phyloP scores from a whole-genome alignment of 2,329 filamentous ascomycete genomes.

The Westerdykella ornata region DNA sequence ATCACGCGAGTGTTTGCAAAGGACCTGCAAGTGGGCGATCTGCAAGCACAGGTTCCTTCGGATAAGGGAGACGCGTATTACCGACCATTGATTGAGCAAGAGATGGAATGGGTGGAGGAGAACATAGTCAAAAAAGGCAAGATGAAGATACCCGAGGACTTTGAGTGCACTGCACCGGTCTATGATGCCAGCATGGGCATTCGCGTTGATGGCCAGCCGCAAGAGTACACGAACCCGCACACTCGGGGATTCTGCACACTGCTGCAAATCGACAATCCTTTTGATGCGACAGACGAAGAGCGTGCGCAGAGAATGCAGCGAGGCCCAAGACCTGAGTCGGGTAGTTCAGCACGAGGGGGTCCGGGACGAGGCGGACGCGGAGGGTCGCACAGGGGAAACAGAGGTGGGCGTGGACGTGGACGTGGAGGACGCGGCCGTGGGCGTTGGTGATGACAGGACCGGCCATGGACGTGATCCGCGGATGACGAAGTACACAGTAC shows the following conservation, averaged over 20 bases:
- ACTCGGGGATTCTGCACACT: constrained; percentile 75
- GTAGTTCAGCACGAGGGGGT: constrained; percentile 21
- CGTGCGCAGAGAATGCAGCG: constrained; percentile 30
- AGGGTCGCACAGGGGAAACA: constrained; percentile 21
- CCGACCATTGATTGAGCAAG: constrained; percentile 57
- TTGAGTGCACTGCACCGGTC: constrained; percentile 65
- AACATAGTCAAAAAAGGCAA: constrained; percentile 59
- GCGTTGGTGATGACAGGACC: constrained; percentile 1
- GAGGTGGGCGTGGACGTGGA: constrained; percentile 21
- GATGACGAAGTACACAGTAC: constrained; percentile 2
- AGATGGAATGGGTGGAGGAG: constrained; percentile 73
- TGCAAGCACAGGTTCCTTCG: constrained; percentile 46
- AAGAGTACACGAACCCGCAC: constrained; percentile 82
- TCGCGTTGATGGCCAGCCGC: constrained; percentile 56
- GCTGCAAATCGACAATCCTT: constrained; percentile 69
- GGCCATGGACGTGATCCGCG: too few species aligned
- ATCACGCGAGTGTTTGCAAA: constrained; percentile 77
- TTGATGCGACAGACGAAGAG: constrained; percentile 66
- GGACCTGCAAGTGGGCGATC: constrained; percentile 52
- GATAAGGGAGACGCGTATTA: constrained; percentile 67
- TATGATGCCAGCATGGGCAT: constrained; percentile 56
- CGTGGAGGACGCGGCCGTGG: constrained; percentile 14
- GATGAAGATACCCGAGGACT: constrained; percentile 70
- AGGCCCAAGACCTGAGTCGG: constrained; percentile 25
- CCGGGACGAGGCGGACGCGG: constrained; percentile 11